These are phyloP conservation scores for Fibroporia radiculosa DNA, from an alignment of 768 basidiomycete genomes.

Conservation along the genomic window DNA sequence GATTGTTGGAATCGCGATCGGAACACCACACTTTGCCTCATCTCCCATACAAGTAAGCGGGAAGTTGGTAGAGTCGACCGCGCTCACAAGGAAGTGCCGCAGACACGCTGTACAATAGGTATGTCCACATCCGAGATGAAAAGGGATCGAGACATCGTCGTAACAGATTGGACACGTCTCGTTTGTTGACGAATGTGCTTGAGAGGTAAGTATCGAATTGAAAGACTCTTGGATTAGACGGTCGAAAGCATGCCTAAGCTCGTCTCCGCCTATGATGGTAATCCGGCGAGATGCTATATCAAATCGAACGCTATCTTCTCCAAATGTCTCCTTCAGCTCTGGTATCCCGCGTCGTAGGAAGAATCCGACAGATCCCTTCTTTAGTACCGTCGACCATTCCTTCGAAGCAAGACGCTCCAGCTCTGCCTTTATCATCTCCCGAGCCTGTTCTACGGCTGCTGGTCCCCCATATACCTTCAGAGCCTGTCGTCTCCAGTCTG, in stretches of 20 bases:
- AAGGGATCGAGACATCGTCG: constrained; percentile 32
- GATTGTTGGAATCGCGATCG: constrained; percentile 13
- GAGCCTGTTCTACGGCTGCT: constrained; percentile 32
- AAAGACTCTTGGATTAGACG: constrained; percentile 36
- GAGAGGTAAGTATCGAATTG: neutral
- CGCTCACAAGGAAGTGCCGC: constrained; percentile 37
- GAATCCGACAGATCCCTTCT: constrained; percentile 35
- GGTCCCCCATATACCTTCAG: constrained; percentile 41
- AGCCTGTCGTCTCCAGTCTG: constrained; percentile 36
- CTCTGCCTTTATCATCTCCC: constrained; percentile 37
- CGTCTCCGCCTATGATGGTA: constrained; percentile 48
- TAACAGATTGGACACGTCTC: constrained; percentile 48
- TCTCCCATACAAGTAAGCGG: constrained; percentile 21
- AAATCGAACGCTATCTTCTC: constrained; percentile 45
- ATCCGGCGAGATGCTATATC: constrained; percentile 35
- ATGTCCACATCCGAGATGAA: constrained; percentile 41
- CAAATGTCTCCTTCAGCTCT: constrained; percentile 43
- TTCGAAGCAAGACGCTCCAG: constrained; percentile 38
- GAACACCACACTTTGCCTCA: constrained; percentile 13
- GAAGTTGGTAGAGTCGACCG: constrained; percentile 28
- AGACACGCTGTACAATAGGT: constrained; percentile 43
- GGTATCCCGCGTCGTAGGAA: constrained; percentile 45
- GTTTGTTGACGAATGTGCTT: neutral
- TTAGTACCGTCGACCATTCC: constrained; percentile 33
- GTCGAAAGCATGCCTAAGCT: constrained; percentile 39